phyloP scores from a whole-genome alignment of 176 grass and related monocot species.

The Canna indica region DNA sequence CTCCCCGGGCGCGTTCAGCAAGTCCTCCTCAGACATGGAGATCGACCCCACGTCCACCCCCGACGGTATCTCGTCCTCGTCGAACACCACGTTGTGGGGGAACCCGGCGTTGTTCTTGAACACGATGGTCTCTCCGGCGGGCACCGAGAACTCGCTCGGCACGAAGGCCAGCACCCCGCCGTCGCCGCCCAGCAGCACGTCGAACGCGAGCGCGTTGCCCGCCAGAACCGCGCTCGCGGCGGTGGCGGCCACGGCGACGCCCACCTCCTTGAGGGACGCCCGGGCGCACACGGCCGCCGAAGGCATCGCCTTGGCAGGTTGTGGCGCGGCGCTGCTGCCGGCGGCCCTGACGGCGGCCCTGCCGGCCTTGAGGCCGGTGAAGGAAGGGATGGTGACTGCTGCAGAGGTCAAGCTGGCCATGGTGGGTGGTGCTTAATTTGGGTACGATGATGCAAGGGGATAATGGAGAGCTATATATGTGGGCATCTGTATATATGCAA shows the following conservation, averaged over 20 bases:
- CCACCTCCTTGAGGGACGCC: slow-evolving; percentile 49
- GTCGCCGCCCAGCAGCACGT: slow-evolving; percentile 49
- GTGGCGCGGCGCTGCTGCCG: neutral
- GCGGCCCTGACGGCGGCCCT: slow-evolving; percentile 28
- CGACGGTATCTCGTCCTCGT: slow-evolving; percentile 69
- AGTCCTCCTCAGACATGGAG: slow-evolving; percentile 56
- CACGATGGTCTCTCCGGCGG: slow-evolving; percentile 63
- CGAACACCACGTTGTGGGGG: slow-evolving; percentile 95
- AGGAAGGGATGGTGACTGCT: slow-evolving; percentile 27
- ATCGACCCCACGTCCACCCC: slow-evolving; percentile 58
- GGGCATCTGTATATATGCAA: neutral
- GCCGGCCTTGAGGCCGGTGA: slow-evolving; percentile 18
- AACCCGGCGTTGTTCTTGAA: slow-evolving; percentile 96
- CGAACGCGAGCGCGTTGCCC: slow-evolving; percentile 51
- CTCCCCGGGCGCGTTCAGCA: slow-evolving; percentile 56
- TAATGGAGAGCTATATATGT: slow-evolving; percentile 3
- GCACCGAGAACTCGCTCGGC: slow-evolving; percentile 53
- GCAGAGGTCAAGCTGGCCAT: slow-evolving; percentile 75
- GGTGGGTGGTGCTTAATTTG: neutral
- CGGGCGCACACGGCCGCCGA: slow-evolving; percentile 15
- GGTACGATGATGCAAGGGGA: neutral
- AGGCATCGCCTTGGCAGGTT: neutral
- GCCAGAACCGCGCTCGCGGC: slow-evolving; percentile 52
- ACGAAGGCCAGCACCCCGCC: slow-evolving; percentile 63
- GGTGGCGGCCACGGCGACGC: slow-evolving; percentile 35